Base-by-base conservation (phyloP, 768 basidiomycete species). In the Tricholomella constricta region DNA sequence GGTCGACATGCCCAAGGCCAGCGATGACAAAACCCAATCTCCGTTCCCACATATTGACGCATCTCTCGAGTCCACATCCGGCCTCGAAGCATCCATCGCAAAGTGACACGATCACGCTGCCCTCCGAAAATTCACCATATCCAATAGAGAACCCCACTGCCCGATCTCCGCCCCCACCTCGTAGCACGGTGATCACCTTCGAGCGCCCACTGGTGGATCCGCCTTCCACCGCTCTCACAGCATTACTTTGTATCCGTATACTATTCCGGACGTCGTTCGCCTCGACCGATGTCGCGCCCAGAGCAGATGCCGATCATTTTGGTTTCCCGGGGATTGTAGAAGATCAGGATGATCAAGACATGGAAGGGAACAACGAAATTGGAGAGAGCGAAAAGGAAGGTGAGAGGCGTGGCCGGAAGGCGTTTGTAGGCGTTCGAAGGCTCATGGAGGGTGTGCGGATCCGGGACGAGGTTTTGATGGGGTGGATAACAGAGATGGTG, bases 301-400 rank as follows among this genome's bases (percentile, higher is more conserved):
- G 89, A 23, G 85, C 78, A 2, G 88, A 91, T 63, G 87, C 81
- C 19, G 91, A 95, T 52, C 89, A 91, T 57, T 96, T 94, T 68
- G 94, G 94, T 0, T 91, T 96, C 67, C 94, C 94, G 5, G 92
- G 88, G 0, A 48, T 91, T 19, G 73, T 91, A 32, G 88, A 91
- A 55, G 90, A 89, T 19, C 78, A 80, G n/a, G 88, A 84, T n/a
- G 90, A 87, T 15, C 78, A 79, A 49, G 81, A 83, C 45, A 54
- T 69, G 51, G 64, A 84, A 70, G 52, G 68, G 51, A 77, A 70
- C 69, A 84, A 74, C 53, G 74, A 77, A 63, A 69, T 74, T 56
- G 74, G 58, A 56, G 81, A 76, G 60, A 78, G 70, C 29, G 88
- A 86, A 54, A 72, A 66, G 47, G 89, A 92, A 64, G 89, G 89